Percentiles rank a stretch among this genome's conserved stretches.
phyloP scores from a whole-genome alignment of 345 rosid species.

The Kandelia obovata region DNA sequence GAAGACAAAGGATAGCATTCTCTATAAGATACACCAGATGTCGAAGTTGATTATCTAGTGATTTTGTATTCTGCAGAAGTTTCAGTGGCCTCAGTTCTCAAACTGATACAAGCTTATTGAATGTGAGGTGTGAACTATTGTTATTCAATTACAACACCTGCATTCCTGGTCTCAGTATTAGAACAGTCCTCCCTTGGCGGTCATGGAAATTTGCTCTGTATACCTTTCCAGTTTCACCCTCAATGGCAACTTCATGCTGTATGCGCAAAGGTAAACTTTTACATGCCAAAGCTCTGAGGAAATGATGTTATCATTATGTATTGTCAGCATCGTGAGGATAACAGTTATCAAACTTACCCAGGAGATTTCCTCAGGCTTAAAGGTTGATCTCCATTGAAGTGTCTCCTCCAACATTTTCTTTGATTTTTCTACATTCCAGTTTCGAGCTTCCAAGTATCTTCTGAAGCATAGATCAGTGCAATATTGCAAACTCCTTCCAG shows the following conservation, averaged over 20 bases:
- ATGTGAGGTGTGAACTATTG: background rate
- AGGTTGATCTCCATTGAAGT: slow-evolving; percentile 72
- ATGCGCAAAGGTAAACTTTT: slow-evolving; percentile 11
- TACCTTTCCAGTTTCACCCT: slow-evolving; percentile 91
- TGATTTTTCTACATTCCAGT: slow-evolving; percentile 71
- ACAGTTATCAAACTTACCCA: slow-evolving; percentile 52
- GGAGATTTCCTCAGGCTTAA: slow-evolving; percentile 75
- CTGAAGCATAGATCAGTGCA: slow-evolving; percentile 76
- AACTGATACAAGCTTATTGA: slow-evolving; percentile 9
- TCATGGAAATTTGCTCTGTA: slow-evolving; percentile 87
- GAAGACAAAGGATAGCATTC: slow-evolving; percentile 86
- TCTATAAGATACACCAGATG: slow-evolving; percentile 87
- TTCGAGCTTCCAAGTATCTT: slow-evolving; percentile 89
- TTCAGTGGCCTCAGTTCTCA: background rate
- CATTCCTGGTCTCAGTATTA: slow-evolving; percentile 81
- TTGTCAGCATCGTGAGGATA: background rate
- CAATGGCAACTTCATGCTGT: slow-evolving; percentile 70
- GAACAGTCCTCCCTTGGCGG: slow-evolving; percentile 73
- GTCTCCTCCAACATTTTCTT: slow-evolving; percentile 83
- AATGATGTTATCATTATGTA: background rate
- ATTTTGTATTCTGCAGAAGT: slow-evolving; percentile 66
- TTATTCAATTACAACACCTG: slow-evolving; percentile 48
- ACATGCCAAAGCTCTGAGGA: slow-evolving; percentile 4
- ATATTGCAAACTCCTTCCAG: slow-evolving; percentile 44
- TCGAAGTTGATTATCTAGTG: slow-evolving; percentile 61